phyloP scores from a whole-genome alignment of 306 rosid genomes.

The Crotalaria pallida region DNA sequence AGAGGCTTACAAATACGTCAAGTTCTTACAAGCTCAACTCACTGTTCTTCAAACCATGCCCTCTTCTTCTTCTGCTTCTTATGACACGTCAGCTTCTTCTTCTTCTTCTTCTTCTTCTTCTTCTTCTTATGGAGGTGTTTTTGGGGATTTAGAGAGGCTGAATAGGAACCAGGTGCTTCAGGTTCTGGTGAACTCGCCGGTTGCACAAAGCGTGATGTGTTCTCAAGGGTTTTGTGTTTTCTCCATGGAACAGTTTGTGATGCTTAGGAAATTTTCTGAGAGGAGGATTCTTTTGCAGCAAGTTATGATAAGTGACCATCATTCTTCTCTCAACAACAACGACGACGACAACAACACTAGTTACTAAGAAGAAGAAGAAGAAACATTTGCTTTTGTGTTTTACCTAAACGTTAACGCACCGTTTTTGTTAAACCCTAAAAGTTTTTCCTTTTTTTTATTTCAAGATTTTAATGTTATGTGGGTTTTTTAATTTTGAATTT shows the following conservation, averaged over 20 bases:
- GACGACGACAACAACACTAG: not conserved
- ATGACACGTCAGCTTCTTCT: no score
- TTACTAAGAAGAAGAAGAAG: no score
- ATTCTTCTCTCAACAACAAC: constrained; percentile 6
- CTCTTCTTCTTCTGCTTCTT: not conserved
- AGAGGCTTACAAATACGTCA: constrained; percentile 65
- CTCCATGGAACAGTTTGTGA: constrained; percentile 51
- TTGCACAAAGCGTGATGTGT: constrained; percentile 58
- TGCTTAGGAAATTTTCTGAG: constrained; percentile 27
- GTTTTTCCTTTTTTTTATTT: no score
- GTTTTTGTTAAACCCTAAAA: no score
- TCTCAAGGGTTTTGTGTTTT: constrained; percentile 62
- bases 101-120: not conserved
- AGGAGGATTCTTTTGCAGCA: constrained; percentile 3
- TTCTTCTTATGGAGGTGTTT: not conserved
- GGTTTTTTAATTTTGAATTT: no score
- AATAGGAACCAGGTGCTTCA: constrained; percentile 60
- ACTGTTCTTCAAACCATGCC: constrained; percentile 66
- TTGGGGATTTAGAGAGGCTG: constrained; percentile 48
- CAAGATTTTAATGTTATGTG: no score
- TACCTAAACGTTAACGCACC: no score
- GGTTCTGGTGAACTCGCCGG: constrained; percentile 70
- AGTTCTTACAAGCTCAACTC: constrained; percentile 69
- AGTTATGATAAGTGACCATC: not conserved
- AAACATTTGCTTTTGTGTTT: no score